phyloP scores from a whole-genome alignment of 176 grass and related monocot species.

The Bromus sterilis region DNA sequence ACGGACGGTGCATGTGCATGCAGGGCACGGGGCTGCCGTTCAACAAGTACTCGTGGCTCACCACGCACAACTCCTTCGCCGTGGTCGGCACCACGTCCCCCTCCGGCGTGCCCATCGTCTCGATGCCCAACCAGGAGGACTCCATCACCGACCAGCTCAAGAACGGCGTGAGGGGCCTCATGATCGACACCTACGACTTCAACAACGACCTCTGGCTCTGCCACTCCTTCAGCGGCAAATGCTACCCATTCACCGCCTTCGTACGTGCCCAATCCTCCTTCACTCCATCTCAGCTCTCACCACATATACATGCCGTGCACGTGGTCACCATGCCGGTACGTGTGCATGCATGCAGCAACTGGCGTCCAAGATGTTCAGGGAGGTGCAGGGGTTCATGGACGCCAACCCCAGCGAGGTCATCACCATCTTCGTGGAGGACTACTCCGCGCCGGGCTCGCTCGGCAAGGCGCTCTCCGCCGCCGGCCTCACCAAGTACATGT shows the following conservation, averaged over 20 bases:
- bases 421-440: conserved; percentile 85
- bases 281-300: too few species aligned
- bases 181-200: conserved; percentile 79
- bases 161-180: conserved; percentile 61
- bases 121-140: conserved; percentile 82
- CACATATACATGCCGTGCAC: too few species aligned
- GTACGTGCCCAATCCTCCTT: background rate
- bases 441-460: conserved; percentile 33
- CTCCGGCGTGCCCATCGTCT: conserved; percentile 43
- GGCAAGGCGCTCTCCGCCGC: conserved; percentile 35
- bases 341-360: conserved; percentile 27
- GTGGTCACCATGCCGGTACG: too few species aligned
- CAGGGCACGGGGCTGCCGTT: conserved; percentile 48
- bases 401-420: conserved; percentile 54
- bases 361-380: conserved; percentile 42
- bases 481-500: conserved; percentile 44
- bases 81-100: conserved; percentile 25
- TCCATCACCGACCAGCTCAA: conserved; percentile 57
- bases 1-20: background rate
- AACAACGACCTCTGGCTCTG: conserved; percentile 71
- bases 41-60: conserved; percentile 85
- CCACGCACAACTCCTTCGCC: conserved; percentile 97
- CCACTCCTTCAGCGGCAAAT: conserved; percentile 50
- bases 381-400: conserved; percentile 57
- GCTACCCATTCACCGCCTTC: conserved; percentile 59